phyloP scores from a whole-genome alignment of 2,329 filamentous ascomycete genomes.

The Nannizzia gypsea region DNA sequence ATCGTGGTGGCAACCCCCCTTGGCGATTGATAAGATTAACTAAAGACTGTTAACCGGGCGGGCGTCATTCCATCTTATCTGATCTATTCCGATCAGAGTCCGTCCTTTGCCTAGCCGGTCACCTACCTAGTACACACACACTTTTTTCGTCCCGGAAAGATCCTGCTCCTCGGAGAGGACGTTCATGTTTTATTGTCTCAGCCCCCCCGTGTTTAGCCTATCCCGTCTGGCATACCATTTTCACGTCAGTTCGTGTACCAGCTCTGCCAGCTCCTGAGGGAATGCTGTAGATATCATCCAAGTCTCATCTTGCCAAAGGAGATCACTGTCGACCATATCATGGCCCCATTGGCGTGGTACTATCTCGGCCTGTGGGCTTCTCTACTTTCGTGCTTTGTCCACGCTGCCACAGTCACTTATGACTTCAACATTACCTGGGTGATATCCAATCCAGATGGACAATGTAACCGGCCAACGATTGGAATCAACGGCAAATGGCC shows the following conservation, averaged over 20 bases:
- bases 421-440: slow-evolving; percentile 12
- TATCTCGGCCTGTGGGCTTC: slow-evolving; percentile 1
- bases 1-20: not conserved
- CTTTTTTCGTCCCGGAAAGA: not conserved
- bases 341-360: not conserved
- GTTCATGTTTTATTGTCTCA: not conserved
- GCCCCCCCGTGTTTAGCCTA: not conserved
- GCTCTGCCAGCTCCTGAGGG: not conserved
- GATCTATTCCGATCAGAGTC: slow-evolving; percentile 1
- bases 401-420: slow-evolving; percentile 9
- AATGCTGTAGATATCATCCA: not conserved
- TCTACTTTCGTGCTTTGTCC: not conserved
- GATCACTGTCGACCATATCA: not conserved
- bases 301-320: not conserved
- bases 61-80: slow-evolving; percentile 5
- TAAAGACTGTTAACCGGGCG: too few species aligned
- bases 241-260: not conserved
- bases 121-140: too few species aligned
- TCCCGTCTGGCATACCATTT: not conserved
- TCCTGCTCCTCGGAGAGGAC: not conserved
- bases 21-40: slow-evolving; percentile 6
- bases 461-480: slow-evolving; percentile 8
- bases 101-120: too few species aligned
- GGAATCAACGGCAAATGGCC: slow-evolving; percentile 11
- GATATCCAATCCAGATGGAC: slow-evolving; percentile 7